phyloP scores from a whole-genome alignment of 331 rosid genomes.

The Malus hybrid region DNA sequence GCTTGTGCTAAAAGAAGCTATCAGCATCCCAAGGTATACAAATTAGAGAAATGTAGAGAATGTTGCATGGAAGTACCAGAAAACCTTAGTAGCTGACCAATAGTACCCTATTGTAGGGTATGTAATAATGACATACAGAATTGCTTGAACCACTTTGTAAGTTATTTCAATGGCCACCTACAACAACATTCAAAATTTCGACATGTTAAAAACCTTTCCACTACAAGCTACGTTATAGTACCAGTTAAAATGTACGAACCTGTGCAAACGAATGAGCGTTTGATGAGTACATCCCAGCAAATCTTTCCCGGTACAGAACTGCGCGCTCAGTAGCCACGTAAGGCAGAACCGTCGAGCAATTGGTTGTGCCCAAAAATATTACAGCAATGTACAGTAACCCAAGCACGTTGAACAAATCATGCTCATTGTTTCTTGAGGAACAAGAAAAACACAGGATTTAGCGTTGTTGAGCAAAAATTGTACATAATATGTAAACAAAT shows the following conservation, averaged over 20 bases:
- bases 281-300: constrained; percentile 92
- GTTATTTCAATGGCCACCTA: constrained; percentile 83
- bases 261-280: constrained; percentile 77
- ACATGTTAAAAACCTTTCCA: background rate
- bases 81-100: constrained; percentile 51
- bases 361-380: constrained; percentile 68
- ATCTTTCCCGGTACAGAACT: constrained; percentile 70
- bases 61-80: constrained; percentile 82
- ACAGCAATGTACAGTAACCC: constrained; percentile 74
- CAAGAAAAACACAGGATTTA: background rate
- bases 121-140: constrained; percentile 53
- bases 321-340: constrained; percentile 61
- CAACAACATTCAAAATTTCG: constrained; percentile 4
- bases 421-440: constrained; percentile 57
- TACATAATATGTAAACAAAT: too few species aligned
- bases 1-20: constrained; percentile 55
- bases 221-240: background rate
- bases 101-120: constrained; percentile 75
- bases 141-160: constrained; percentile 55
- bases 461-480: too few species aligned
- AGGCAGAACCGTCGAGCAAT: constrained; percentile 60
- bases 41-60: constrained; percentile 68
- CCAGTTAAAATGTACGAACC: constrained; percentile 28
- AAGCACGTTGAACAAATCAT: constrained; percentile 64
- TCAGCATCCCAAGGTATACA: constrained; percentile 75